phyloP scores from a whole-genome alignment of 2,329 filamentous ascomycete genomes.

The Exophiala lecanii-corni region DNA sequence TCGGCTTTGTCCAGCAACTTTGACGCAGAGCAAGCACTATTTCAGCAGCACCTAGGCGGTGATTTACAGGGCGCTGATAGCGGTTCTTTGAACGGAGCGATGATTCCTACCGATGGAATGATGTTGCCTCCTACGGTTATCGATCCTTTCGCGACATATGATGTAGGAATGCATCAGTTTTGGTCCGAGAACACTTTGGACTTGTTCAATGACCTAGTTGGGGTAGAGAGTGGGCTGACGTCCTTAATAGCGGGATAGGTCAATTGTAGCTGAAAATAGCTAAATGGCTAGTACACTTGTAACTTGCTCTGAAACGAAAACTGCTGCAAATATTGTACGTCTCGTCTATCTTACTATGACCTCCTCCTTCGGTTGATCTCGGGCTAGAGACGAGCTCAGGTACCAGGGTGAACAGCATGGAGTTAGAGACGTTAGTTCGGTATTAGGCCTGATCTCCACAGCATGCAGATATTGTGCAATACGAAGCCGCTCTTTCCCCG shows the following conservation, averaged over 20 bases:
- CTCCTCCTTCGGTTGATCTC: no score
- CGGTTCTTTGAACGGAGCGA: background rate
- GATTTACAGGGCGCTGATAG: conserved; percentile 1
- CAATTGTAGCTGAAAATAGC: no score
- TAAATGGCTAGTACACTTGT: no score
- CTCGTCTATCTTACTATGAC: no score
- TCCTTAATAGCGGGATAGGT: conserved; percentile 17
- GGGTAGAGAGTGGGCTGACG: conserved; percentile 16
- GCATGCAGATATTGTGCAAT: no score
- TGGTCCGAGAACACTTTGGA: conserved; percentile 21
- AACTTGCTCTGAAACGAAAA: no score
- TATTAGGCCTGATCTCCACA: no score
- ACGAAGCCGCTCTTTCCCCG: conserved; percentile 17
- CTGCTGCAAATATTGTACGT: no score
- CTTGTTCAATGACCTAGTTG: conserved; percentile 19
- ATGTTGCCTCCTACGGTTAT: conserved; percentile 42
- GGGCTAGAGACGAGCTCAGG: no score
- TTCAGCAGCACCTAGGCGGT: conserved; percentile 4
- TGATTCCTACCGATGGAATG: conserved; percentile 33
- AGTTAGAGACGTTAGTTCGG: no score
- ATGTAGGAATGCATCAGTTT: conserved; percentile 18
- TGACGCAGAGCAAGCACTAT: conserved; percentile 6
- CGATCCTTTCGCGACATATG: conserved; percentile 16
- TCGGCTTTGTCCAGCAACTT: conserved; percentile 12
- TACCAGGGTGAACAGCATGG: no score